Percentiles rank a stretch among this genome's conserved stretches.
Evolutionary conservation across 768 basidiomycete species (phyloP).

Genomic region (Tulasnella sp.): DNA sequence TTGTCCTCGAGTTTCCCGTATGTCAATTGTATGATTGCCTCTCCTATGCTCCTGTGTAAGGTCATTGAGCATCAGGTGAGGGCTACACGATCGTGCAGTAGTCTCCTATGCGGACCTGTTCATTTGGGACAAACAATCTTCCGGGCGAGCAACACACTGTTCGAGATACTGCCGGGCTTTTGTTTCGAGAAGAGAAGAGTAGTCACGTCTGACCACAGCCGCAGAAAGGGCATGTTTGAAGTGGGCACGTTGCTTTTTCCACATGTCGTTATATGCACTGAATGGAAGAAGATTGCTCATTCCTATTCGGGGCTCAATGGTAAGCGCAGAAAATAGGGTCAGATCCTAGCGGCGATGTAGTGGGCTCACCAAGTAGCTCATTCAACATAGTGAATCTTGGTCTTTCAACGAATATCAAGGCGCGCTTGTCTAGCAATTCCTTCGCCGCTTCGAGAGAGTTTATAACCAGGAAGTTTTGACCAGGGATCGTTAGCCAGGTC

Average conservation of each 20-base stretch:
- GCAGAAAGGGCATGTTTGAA: not conserved
- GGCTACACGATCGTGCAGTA: no score
- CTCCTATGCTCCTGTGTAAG: no score
- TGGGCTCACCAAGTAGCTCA: not conserved
- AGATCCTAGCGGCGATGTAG: no score
- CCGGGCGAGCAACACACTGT: not conserved
- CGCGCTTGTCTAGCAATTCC: slow-evolving; percentile 36
- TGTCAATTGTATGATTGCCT: no score
- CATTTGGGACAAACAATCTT: not conserved
- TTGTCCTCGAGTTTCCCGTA: no score
- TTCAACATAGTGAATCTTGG: slow-evolving; percentile 9
- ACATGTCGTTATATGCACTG: not conserved
- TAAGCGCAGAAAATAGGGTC: no score
- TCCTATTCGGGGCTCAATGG: no score
- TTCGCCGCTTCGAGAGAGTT: slow-evolving; percentile 28
- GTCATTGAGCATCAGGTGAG: no score
- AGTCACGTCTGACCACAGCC: not conserved
- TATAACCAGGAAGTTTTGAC: slow-evolving; percentile 17
- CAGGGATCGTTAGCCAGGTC: no score
- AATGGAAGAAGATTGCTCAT: not conserved
- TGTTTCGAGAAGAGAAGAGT: not conserved
- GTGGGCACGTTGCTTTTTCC: not conserved
- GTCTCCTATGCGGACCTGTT: no score
- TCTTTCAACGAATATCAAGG: slow-evolving; percentile 33
- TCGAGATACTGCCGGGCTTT: not conserved